Conservation (phyloP, 2,329 filamentous ascomycete species). For the Furcasterigmium furcatum region DNA sequence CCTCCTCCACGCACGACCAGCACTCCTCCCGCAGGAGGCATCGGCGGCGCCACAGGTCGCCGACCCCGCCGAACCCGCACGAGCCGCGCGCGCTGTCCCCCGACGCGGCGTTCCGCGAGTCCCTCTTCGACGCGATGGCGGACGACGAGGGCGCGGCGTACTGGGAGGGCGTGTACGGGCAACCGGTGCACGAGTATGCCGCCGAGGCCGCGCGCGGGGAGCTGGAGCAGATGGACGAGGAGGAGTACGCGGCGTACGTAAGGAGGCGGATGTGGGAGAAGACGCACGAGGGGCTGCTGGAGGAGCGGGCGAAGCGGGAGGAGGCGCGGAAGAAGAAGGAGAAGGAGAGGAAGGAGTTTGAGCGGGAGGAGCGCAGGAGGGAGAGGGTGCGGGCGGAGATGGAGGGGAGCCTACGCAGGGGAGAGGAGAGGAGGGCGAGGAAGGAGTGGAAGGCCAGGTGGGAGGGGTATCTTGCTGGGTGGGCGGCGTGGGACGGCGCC, state of each 20-base stretch:
- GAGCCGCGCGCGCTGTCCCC: conserved; percentile 53
- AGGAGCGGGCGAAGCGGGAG: conserved; percentile 66
- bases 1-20: conserved; percentile 1
- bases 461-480: conserved; percentile 61
- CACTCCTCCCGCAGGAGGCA: conserved; percentile 13
- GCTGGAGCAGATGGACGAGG: conserved; percentile 85
- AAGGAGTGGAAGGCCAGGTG: conserved; percentile 58
- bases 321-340: conserved; percentile 47
- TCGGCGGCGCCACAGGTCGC: conserved; percentile 29
- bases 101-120: conserved; percentile 82
- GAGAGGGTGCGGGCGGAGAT: conserved; percentile 58
- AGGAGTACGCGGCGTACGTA: conserved; percentile 86
- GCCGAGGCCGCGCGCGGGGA: conserved; percentile 44
- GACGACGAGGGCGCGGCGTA: conserved; percentile 95
- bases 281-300: conserved; percentile 77
- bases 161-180: conserved; percentile 95
- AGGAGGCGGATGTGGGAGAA: conserved; percentile 93
- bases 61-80: conserved; percentile 44
- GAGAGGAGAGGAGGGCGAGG: conserved; percentile 57
- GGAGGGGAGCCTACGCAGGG: conserved; percentile 65
- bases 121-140: conserved; percentile 92
- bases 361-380: conserved; percentile 27
- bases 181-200: conserved; percentile 82
- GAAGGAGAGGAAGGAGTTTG: conserved; percentile 44
- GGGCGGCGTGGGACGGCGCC: conserved; percentile 56